These are phyloP conservation scores for Lentinus brumalis DNA, from an alignment of 768 basidiomycete genomes.

Conservation along the genomic window DNA sequence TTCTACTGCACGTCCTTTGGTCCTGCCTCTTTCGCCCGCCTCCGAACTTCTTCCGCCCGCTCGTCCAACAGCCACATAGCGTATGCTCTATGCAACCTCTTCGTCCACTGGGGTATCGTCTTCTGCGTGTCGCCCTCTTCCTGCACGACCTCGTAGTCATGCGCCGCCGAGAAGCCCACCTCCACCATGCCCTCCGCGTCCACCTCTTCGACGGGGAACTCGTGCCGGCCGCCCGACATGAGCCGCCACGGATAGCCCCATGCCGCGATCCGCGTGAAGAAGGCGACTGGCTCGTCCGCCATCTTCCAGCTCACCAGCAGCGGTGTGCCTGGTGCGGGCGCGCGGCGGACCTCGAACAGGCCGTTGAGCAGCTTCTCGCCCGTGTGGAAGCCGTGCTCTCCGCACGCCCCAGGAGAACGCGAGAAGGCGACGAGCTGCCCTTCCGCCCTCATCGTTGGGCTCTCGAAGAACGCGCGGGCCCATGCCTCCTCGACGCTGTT, in stretches of 20 bases:
- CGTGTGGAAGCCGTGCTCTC: not conserved
- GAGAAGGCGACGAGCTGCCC: not conserved
- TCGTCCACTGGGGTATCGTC: conserved; percentile 11
- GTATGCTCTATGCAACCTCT: conserved; percentile 10
- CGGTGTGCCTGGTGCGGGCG: conserved; percentile 1
- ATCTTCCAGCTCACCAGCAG: conserved; percentile 1
- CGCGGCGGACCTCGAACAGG: not conserved
- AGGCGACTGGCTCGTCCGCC: not conserved
- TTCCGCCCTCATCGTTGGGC: not conserved
- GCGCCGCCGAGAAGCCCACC: conserved; percentile 12
- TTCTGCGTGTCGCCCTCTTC: conserved; percentile 11
- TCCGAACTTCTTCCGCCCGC: not conserved
- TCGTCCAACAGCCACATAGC: conserved; percentile 13
- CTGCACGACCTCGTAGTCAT: conserved; percentile 8
- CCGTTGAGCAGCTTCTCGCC: conserved; percentile 1
- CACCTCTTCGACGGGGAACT: conserved; percentile 2
- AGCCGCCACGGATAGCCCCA: conserved; percentile 12
- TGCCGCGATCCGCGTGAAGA: conserved; percentile 6
- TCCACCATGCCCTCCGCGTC: conserved; percentile 9
- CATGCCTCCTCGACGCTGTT: conserved; percentile 3
- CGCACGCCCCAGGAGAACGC: not conserved
- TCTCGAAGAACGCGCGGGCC: conserved; percentile 6
- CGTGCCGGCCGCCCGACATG: conserved; percentile 15
- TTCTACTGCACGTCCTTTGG: not conserved
- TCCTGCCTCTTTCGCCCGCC: not conserved